A percentile compares a stretch with the other conserved stretches of the same genome.
Conservation (phyloP, 2,329 filamentous ascomycete genomes). For the Cercospora nicotianae region DNA sequence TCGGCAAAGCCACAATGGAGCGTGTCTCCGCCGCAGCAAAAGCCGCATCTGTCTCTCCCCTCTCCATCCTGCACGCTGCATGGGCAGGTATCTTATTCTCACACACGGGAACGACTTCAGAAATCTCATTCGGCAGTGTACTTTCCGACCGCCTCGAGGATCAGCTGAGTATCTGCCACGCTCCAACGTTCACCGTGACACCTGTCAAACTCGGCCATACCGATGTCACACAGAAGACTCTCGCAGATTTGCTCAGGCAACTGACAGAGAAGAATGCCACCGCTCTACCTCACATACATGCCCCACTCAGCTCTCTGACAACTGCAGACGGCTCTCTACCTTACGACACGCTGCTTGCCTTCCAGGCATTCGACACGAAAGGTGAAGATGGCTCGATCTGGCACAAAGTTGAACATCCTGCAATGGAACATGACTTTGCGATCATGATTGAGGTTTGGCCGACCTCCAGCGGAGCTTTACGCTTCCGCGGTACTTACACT, state of each 20-base stretch:
- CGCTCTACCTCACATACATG: slow-evolving; percentile 15
- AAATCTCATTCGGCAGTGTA: slow-evolving; percentile 73
- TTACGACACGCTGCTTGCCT: slow-evolving; percentile 22
- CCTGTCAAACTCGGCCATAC: slow-evolving; percentile 33
- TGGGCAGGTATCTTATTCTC: background rate
- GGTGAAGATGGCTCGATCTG: slow-evolving; percentile 7
- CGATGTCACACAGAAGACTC: background rate
- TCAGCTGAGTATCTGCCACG: slow-evolving; percentile 38
- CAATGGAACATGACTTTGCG: slow-evolving; percentile 30
- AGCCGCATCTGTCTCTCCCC: background rate
- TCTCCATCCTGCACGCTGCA: background rate
- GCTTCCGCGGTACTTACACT: slow-evolving; percentile 19
- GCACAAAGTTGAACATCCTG: slow-evolving; percentile 37
- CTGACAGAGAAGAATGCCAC: slow-evolving; percentile 19
- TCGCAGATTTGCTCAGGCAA: slow-evolving; percentile 1
- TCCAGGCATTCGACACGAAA: slow-evolving; percentile 21
- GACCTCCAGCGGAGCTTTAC: slow-evolving; percentile 14
- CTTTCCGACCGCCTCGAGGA: slow-evolving; percentile 67
- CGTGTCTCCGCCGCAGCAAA: background rate
- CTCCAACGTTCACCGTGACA: slow-evolving; percentile 33
- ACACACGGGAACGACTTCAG: slow-evolving; percentile 42
- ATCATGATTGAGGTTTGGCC: slow-evolving; percentile 36
- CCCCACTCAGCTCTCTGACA: slow-evolving; percentile 15
- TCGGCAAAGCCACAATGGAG: background rate
- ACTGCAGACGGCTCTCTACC: slow-evolving; percentile 20